phyloP scores from a whole-genome alignment of 352 stramenopile genomes.

The Globisporangium barbulae region DNA sequence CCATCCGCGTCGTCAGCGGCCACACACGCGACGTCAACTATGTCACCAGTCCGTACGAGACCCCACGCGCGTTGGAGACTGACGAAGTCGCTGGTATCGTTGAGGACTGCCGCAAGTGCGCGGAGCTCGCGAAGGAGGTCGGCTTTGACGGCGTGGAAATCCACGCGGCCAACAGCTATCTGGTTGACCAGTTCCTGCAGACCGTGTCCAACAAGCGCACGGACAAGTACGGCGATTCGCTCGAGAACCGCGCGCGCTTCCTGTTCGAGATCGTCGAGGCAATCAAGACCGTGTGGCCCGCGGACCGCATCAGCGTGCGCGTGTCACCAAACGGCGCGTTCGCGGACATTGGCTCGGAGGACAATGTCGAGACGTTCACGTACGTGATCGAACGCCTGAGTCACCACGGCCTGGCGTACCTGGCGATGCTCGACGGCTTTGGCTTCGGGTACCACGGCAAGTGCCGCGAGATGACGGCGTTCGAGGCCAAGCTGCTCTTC shows the following conservation, averaged over 20 bases:
- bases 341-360: slow-evolving; percentile 31
- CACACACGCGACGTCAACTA: slow-evolving; percentile 2
- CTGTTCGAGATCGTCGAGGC: slow-evolving; percentile 49
- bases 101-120: slow-evolving; percentile 55
- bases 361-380: slow-evolving; percentile 19
- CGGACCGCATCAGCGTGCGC: slow-evolving; percentile 15
- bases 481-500: slow-evolving; percentile 32
- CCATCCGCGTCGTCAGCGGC: background rate
- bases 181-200: slow-evolving; percentile 89
- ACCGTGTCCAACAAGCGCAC: slow-evolving; percentile 61
- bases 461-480: slow-evolving; percentile 21
- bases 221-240: slow-evolving; percentile 71
- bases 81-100: slow-evolving; percentile 68
- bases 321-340: slow-evolving; percentile 49
- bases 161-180: slow-evolving; percentile 83
- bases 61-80: slow-evolving; percentile 1
- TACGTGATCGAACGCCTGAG: slow-evolving; percentile 17
- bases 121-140: slow-evolving; percentile 45
- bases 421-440: slow-evolving; percentile 27
- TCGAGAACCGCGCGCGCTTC: slow-evolving; percentile 64
- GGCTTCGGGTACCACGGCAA: slow-evolving; percentile 21
- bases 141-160: slow-evolving; percentile 89
- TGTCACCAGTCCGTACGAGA: background rate
- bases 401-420: slow-evolving; percentile 21
- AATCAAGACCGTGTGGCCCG: slow-evolving; percentile 9